Conservation (phyloP, 331 rosid species). For the Erythrophleum ivorense region DNA sequence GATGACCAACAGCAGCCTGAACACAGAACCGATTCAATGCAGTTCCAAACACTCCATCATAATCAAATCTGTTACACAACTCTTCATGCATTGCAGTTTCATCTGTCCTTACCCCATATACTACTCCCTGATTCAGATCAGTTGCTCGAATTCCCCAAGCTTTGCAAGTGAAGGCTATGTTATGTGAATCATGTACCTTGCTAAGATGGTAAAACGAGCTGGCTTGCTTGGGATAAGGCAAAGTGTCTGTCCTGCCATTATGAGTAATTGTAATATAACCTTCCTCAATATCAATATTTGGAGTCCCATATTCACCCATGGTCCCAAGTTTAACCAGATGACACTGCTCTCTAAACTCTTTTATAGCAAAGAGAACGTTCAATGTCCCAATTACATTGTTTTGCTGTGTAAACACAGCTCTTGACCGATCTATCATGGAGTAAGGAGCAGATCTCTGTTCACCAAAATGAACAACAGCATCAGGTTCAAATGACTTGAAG, state of each 20-base stretch:
- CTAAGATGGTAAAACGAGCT: conserved; percentile 98
- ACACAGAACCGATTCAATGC: conserved; percentile 96
- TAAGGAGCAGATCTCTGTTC: conserved; percentile 97
- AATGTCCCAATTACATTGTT: conserved; percentile 92
- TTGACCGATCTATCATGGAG: conserved; percentile 94
- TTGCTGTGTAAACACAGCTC: conserved; percentile 92
- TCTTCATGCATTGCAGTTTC: conserved; percentile 92
- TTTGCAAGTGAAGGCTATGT: conserved; percentile 98
- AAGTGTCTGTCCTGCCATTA: conserved; percentile 93
- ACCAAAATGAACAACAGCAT: conserved; percentile 93
- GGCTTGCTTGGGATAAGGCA: conserved; percentile 97
- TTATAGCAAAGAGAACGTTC: conserved; percentile 93
- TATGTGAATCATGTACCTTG: conserved; percentile 94
- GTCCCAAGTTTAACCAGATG: conserved; percentile 98
- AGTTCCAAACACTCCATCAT: conserved; percentile 95
- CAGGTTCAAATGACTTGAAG: conserved; percentile 86
- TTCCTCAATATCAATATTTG: conserved; percentile 96
- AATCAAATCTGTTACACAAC: conserved; percentile 82
- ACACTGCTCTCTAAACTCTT: conserved; percentile 86
- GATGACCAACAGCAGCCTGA: conserved; percentile 98
- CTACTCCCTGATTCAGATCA: conserved; percentile 97
- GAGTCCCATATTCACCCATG: conserved; percentile 99
- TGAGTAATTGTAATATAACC: conserved; percentile 95
- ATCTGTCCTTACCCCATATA: conserved; percentile 84
- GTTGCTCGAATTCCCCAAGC: conserved; percentile 99